phyloP scores from a whole-genome alignment of 2,329 filamentous ascomycete genomes.

The Penicillium janthinellum region DNA sequence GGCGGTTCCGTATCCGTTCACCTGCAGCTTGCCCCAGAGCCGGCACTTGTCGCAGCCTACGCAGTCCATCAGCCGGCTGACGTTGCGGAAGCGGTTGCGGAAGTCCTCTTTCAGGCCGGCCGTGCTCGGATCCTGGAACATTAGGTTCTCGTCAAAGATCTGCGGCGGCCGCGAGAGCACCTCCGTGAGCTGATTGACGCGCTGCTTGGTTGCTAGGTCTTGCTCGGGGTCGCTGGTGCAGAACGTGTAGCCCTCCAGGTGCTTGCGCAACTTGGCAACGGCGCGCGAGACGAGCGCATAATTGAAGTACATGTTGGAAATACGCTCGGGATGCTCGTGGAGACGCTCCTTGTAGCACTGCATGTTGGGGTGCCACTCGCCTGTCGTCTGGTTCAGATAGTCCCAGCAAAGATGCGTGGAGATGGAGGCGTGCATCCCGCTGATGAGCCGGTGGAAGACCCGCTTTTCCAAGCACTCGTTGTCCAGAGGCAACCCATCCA shows the following conservation, averaged over 20 bases:
- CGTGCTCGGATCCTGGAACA: constrained; percentile 74
- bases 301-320: constrained; percentile 99
- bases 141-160: constrained; percentile 92
- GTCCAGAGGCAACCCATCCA: constrained; percentile 70
- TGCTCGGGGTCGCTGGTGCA: constrained; percentile 83
- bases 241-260: constrained; percentile 83
- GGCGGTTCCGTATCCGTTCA: constrained; percentile 89
- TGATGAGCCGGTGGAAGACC: constrained; percentile 95
- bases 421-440: constrained; percentile 97
- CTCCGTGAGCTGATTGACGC: constrained; percentile 75
- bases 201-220: constrained; percentile 76
- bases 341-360: constrained; percentile 87
- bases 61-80: constrained; percentile 96
- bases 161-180: constrained; percentile 66
- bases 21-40: constrained; percentile 96
- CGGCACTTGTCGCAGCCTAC: constrained; percentile 98
- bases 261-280: constrained; percentile 82
- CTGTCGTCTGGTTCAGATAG: constrained; percentile 92
- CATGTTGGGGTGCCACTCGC: constrained; percentile 87
- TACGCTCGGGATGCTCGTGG: constrained; percentile 80
- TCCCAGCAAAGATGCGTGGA: constrained; percentile 96
- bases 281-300: constrained; percentile 93
- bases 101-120: constrained; percentile 93
- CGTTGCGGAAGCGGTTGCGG: constrained; percentile 93
- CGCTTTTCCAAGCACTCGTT: constrained; percentile 97